Evolutionary conservation across 192 early-diverging fungal genomes (phyloP).

Genomic region (Allomyces arbusculus): DNA sequence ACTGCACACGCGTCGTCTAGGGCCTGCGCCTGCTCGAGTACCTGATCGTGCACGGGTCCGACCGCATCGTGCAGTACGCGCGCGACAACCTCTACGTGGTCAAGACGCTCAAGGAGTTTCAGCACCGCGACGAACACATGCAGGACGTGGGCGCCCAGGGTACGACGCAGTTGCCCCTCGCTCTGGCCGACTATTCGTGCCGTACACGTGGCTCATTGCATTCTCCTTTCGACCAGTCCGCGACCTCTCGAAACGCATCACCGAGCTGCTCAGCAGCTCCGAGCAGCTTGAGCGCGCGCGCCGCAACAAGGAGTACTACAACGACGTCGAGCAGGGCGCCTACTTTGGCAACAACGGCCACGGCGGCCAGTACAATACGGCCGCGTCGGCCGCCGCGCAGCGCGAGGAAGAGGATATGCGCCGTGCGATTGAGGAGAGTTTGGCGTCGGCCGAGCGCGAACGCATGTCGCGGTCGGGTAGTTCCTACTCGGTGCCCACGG

Average conservation of each 20-base stretch:
- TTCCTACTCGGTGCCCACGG: background rate
- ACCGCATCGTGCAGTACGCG: slow-evolving; percentile 66
- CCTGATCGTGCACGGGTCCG: slow-evolving; percentile 64
- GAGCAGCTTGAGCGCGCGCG: too few species aligned
- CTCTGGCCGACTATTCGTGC: too few species aligned
- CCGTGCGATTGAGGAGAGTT: background rate
- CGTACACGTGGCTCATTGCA: too few species aligned
- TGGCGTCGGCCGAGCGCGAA: background rate
- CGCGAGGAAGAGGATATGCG: background rate
- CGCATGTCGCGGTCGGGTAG: background rate
- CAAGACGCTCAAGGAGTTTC: slow-evolving; percentile 92
- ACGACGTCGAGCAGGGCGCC: too few species aligned
- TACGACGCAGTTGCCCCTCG: too few species aligned
- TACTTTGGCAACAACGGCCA: too few species aligned
- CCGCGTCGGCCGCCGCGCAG: background rate
- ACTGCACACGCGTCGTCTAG: slow-evolving; percentile 16
- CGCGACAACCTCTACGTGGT: slow-evolving; percentile 79
- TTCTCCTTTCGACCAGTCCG: background rate
- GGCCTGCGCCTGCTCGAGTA: slow-evolving; percentile 70
- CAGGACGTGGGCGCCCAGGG: slow-evolving; percentile 80
- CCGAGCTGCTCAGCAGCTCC: background rate
- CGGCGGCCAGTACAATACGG: too few species aligned
- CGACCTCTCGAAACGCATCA: background rate
- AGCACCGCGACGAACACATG: slow-evolving; percentile 79
- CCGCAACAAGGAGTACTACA: too few species aligned